Evolutionary conservation across 306 rosid genomes (phyloP).

Genomic region (Vicia faba): DNA sequence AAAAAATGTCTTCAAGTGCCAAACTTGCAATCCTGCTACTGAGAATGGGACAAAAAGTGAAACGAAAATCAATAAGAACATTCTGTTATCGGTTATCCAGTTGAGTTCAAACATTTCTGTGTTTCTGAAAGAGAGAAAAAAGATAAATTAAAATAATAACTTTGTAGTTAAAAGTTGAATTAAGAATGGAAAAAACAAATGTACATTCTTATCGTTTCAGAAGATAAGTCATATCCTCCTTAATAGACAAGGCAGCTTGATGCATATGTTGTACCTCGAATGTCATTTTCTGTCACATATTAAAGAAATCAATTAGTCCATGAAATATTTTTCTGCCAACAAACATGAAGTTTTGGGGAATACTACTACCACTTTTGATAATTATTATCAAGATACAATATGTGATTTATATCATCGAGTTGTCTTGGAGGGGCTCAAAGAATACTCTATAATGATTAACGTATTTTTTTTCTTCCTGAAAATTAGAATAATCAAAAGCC

Average conservation of each 20-base stretch:
- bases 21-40: slow-evolving; percentile 1
- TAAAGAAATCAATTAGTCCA: not conserved
- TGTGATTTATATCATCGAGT: no score
- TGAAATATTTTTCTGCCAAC: not conserved
- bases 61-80: slow-evolving; percentile 28
- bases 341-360: no score
- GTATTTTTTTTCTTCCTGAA: no score
- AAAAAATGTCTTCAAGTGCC: not conserved
- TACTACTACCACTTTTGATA: no score
- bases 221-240: slow-evolving; percentile 63
- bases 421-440: no score
- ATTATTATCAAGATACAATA: no score
- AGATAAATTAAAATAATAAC: not conserved
- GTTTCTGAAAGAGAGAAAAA: slow-evolving; percentile 42
- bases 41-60: not conserved
- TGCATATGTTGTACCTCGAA: slow-evolving; percentile 50
- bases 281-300: slow-evolving; percentile 49
- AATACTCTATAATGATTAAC: no score
- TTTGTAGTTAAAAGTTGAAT: not conserved
- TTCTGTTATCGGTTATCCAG: slow-evolving; percentile 42
- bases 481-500: no score
- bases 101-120: slow-evolving; percentile 58
- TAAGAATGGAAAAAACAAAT: not conserved
- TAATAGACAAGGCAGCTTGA: slow-evolving; percentile 51
- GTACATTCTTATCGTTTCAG: slow-evolving; percentile 49